These are phyloP conservation scores for Blumeria hordei DNA, from an alignment of 2,329 filamentous ascomycete genomes.

Conservation along the genomic window DNA sequence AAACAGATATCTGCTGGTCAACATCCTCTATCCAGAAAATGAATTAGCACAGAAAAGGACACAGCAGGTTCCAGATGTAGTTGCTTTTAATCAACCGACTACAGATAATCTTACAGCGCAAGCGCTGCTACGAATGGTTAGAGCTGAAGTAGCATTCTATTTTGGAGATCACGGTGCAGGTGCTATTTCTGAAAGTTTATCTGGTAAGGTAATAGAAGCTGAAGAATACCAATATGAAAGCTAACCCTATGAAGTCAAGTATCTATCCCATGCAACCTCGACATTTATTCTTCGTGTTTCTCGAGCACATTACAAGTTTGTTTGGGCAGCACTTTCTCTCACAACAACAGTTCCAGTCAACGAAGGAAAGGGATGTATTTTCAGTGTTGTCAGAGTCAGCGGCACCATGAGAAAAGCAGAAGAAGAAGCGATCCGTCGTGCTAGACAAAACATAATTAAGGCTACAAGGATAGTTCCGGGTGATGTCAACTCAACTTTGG, in stretches of 20 bases:
- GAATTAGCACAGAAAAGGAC: constrained; percentile 10
- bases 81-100: constrained; percentile 61
- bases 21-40: constrained; percentile 60
- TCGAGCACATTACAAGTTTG: constrained; percentile 58
- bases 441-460: constrained; percentile 44
- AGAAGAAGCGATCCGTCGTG: constrained; percentile 63
- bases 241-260: constrained; percentile 42
- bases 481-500: constrained; percentile 16
- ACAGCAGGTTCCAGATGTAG: constrained; percentile 26
- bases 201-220: constrained; percentile 24
- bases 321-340: constrained; percentile 75
- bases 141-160: constrained; percentile 42
- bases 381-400: constrained; percentile 66
- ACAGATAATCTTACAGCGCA: constrained; percentile 43
- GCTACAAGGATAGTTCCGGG: constrained; percentile 28
- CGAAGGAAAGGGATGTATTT: constrained; percentile 42
- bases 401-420: constrained; percentile 86
- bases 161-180: constrained; percentile 83
- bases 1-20: constrained; percentile 83
- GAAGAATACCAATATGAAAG: neutral
- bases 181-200: constrained; percentile 41
- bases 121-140: constrained; percentile 42
- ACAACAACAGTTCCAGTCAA: constrained; percentile 40
- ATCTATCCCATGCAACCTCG: constrained; percentile 73
- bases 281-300: constrained; percentile 77